Percentiles rank a stretch among this genome's conserved stretches.
Evolutionary conservation across 2,329 filamentous ascomycete genomes (phyloP).

Genomic region (Bipolaris cookei): DNA sequence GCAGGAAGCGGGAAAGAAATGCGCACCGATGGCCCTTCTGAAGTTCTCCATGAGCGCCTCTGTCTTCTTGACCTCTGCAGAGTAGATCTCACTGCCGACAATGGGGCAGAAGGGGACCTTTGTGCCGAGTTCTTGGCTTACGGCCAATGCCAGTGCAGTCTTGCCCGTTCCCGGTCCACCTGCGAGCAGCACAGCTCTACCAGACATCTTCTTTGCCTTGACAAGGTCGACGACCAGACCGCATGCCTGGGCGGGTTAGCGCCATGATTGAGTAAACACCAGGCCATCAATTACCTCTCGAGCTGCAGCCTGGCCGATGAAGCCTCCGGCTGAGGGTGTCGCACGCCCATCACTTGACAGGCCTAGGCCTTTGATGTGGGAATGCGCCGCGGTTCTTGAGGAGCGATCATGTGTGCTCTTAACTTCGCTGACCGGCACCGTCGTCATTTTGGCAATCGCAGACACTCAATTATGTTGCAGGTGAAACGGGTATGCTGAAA

Average conservation of each 20-base stretch:
- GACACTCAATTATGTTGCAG: slow-evolving; percentile 8
- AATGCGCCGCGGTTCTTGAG: slow-evolving; percentile 86
- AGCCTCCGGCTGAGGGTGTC: slow-evolving; percentile 74
- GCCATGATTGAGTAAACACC: not conserved
- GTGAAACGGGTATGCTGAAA: not conserved
- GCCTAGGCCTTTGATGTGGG: slow-evolving; percentile 95
- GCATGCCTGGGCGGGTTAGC: slow-evolving; percentile 68
- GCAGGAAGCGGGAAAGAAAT: not conserved
- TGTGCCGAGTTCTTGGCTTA: slow-evolving; percentile 95
- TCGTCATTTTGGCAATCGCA: slow-evolving; percentile 41
- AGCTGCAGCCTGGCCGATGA: slow-evolving; percentile 85
- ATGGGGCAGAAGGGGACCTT: slow-evolving; percentile 99
- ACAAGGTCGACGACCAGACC: slow-evolving; percentile 96
- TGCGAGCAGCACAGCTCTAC: slow-evolving; percentile 88
- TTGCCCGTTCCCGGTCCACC: slow-evolving; percentile 95
- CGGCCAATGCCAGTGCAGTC: slow-evolving; percentile 91
- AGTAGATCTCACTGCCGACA: slow-evolving; percentile 97
- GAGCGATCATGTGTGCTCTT: slow-evolving; percentile 91
- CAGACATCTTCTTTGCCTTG: slow-evolving; percentile 95
- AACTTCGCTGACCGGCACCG: slow-evolving; percentile 72
- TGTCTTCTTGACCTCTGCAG: slow-evolving; percentile 98
- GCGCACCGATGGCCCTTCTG: slow-evolving; percentile 83
- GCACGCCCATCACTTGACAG: slow-evolving; percentile 83
- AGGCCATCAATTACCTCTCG: slow-evolving; percentile 71
- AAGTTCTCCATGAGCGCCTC: slow-evolving; percentile 99